These are phyloP conservation scores for Moringa oleifera DNA, from an alignment of 345 rosid species.

Conservation along the genomic window DNA sequence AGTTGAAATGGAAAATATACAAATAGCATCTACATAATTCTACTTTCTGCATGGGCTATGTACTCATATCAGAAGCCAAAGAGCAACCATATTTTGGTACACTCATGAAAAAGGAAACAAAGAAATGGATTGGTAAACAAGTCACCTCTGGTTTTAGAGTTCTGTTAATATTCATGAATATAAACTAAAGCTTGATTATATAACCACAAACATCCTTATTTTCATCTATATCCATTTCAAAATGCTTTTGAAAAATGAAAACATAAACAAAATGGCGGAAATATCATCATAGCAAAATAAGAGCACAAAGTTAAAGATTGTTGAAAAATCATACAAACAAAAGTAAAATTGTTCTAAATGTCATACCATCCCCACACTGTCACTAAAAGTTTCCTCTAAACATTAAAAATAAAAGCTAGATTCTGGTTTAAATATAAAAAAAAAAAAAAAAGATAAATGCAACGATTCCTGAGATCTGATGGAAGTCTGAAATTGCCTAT, in stretches of 20 bases:
- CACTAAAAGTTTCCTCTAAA: neutral
- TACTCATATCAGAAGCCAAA: neutral
- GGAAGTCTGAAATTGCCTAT: slow-evolving; percentile 95
- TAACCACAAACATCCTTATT: too few relatives aligned
- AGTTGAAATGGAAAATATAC: too few relatives aligned
- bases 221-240: too few relatives aligned
- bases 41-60: too few relatives aligned
- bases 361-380: neutral
- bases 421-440: neutral
- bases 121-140: too few relatives aligned
- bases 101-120: too few relatives aligned
- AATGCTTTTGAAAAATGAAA: neutral
- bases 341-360: neutral
- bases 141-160: neutral
- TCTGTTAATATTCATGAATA: neutral
- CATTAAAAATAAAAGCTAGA: neutral
- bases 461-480: slow-evolving; percentile 75
- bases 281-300: too few relatives aligned
- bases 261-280: neutral
- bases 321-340: neutral
- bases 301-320: neutral
- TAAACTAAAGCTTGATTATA: too few relatives aligned
- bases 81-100: neutral
- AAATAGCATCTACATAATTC: too few relatives aligned
- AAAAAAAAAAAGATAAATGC: neutral